Conservation (phyloP, 148 eudicot species). For the Cornus florida region DNA sequence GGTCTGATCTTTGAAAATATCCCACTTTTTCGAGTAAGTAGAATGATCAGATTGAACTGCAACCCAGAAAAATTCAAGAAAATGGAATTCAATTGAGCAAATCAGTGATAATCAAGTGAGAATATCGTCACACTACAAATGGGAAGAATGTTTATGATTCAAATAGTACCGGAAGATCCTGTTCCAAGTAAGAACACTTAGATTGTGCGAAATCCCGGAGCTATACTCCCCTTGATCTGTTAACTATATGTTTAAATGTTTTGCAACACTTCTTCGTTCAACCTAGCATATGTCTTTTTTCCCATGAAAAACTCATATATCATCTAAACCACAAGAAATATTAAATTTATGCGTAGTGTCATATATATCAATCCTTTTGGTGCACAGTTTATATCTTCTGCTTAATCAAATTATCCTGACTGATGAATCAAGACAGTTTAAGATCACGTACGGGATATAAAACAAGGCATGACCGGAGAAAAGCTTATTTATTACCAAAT, state of each 20-base stretch:
- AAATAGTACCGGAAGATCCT: not conserved
- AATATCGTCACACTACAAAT: not conserved
- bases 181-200: not conserved
- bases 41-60: constrained; percentile 9
- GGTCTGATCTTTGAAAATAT: not conserved
- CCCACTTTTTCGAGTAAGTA: not conserved
- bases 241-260: not conserved
- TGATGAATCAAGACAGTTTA: not conserved
- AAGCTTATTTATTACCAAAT: constrained; percentile 10
- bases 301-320: not conserved
- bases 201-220: constrained; percentile 15
- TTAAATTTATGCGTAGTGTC: not conserved
- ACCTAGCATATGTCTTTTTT: not conserved
- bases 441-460: not conserved
- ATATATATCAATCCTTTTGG: not conserved
- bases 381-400: too few species aligned
- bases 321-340: not conserved
- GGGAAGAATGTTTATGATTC: constrained; percentile 16
- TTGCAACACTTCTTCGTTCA: not conserved
- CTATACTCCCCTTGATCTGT: constrained; percentile 20
- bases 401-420: too few species aligned
- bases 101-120: constrained; percentile 7
- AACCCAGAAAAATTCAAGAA: not conserved
- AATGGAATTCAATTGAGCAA: constrained; percentile 16
- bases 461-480: not conserved